Percentiles rank a stretch among this genome's conserved stretches.
Conservation (phyloP, 2,329 filamentous ascomycete genomes). For the Monosporascus sp. region DNA sequence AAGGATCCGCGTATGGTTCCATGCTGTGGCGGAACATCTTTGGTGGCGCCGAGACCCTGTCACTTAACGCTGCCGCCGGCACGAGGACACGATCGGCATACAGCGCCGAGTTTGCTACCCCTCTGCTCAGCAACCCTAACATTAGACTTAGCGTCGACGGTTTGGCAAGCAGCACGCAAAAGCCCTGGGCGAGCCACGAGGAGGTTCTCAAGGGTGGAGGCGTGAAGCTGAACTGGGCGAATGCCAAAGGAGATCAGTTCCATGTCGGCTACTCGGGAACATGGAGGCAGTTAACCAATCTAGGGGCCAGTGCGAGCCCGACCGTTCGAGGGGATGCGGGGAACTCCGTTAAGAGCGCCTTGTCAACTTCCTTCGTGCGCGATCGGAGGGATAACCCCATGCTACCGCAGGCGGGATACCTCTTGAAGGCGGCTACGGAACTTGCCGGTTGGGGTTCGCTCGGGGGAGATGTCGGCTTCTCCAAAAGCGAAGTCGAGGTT, state of each 20-base stretch:
- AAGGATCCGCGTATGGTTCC: conserved; percentile 89
- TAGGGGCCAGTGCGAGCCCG: conserved; percentile 70
- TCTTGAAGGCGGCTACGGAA: conserved; percentile 72
- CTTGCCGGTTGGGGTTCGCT: conserved; percentile 83
- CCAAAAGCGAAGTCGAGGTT: conserved; percentile 82
- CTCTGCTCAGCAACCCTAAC: conserved; percentile 79
- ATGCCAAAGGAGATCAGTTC: conserved; percentile 59
- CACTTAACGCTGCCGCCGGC: conserved; percentile 79
- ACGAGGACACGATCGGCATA: conserved; percentile 90
- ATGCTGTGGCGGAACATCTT: conserved; percentile 86
- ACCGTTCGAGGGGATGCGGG: conserved; percentile 81
- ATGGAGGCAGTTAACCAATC: conserved; percentile 84
- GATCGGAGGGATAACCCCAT: conserved; percentile 82
- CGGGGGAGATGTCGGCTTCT: conserved; percentile 87
- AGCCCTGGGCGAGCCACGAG: conserved; percentile 91
- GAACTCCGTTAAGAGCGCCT: conserved; percentile 81
- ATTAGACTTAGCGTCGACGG: conserved; percentile 73
- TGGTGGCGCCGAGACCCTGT: conserved; percentile 85
- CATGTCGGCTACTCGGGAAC: conserved; percentile 73
- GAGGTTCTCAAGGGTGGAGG: conserved; percentile 77
- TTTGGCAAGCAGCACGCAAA: conserved; percentile 77
- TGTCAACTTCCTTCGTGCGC: conserved; percentile 74
- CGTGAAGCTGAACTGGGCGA: conserved; percentile 71
- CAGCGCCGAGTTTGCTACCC: conserved; percentile 77
- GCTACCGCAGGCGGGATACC: conserved; percentile 75